Evolutionary conservation across 768 basidiomycete species (phyloP), one percentile per base, ranked within the genome.

Genomic region (Xerocomellus amylosporus): DNA sequence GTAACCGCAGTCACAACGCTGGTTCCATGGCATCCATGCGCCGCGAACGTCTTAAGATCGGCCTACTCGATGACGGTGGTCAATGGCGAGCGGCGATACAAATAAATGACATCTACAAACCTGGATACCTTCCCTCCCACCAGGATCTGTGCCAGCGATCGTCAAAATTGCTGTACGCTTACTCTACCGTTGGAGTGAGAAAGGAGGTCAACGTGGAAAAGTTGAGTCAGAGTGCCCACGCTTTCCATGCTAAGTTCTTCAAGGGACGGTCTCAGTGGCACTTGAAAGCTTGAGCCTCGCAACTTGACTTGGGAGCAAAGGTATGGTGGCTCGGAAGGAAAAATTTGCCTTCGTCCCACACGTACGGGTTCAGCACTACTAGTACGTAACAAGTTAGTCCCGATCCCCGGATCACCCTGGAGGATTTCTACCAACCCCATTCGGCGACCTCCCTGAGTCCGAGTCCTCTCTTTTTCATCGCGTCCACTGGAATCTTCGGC

Each of bases 1-100:
- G 52, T 53, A 22, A 53, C 30, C 14, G 52, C 52, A 12, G 52
- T 51, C 15, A 53, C 52, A 0, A 53, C 52, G 19, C 52, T 53
- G n/a, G 53, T 51, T 8, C 53, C 49, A n/a, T 54, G 40, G 34
- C 53, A 52, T 4, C 53, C 53, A 22, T 42, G 53, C 5, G 34
- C 49, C 8, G 53, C 41, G 26, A 52, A 53, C 2, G 53, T 54
- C 17, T 37, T 54, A 8, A 53, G 49, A 13, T 54, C 53, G 20
- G 49, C 53, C 41, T 53, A 2, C 7, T 52, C 36, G 3, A 30
- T 8, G 10, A 26, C 4, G 15, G 19, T 19, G 8, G 22, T 15
- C 0, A 3, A 8, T 45, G 43, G 34, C 22, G 22, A 26, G 24
- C 31, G 15, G 5, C 5, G 30, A 17, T 26, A 17, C 10, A 26